Evolutionary conservation across 352 stramenopile genomes (phyloP).

Genomic region (Phytophthora citrophthora): DNA sequence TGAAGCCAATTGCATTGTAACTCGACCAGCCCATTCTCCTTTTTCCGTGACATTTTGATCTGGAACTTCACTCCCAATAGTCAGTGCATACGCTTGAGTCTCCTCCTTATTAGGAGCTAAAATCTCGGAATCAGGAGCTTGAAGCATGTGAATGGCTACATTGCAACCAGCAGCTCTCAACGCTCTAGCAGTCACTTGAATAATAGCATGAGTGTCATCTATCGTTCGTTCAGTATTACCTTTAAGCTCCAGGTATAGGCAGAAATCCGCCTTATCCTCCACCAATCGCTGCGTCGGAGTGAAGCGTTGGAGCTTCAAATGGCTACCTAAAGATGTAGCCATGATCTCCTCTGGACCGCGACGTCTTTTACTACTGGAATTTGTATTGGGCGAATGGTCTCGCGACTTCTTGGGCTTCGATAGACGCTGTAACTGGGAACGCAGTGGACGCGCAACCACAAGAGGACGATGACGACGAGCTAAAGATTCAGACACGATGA

Average conservation of each 20-base stretch:
- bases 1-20: conserved; percentile 33
- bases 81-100: conserved; percentile 55
- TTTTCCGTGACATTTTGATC: conserved; percentile 14
- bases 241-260: conserved; percentile 40
- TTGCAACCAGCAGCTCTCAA: conserved; percentile 49
- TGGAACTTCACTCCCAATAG: conserved; percentile 40
- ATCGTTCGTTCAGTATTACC: not conserved
- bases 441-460: conserved; percentile 21
- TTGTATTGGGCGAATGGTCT: not conserved
- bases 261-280: conserved; percentile 46
- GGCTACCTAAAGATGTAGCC: conserved; percentile 14
- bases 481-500: conserved; percentile 16
- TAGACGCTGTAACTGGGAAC: conserved; percentile 19
- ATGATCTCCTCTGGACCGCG: conserved; percentile 1
- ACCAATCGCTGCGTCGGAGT: conserved; percentile 32
- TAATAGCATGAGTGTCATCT: conserved; percentile 43
- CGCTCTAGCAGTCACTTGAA: conserved; percentile 44
- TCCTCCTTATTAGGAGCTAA: conserved; percentile 27
- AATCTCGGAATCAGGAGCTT: conserved; percentile 33
- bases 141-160: conserved; percentile 50
- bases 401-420: conserved; percentile 19
- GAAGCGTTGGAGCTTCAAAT: conserved; percentile 45
- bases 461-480: conserved; percentile 14
- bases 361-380: conserved; percentile 9
- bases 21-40: conserved; percentile 23